A percentile compares a stretch with the other conserved stretches of the same genome.
phyloP scores from a whole-genome alignment of 2,329 filamentous ascomycete species.

The Aureobasidium melanogenum region DNA sequence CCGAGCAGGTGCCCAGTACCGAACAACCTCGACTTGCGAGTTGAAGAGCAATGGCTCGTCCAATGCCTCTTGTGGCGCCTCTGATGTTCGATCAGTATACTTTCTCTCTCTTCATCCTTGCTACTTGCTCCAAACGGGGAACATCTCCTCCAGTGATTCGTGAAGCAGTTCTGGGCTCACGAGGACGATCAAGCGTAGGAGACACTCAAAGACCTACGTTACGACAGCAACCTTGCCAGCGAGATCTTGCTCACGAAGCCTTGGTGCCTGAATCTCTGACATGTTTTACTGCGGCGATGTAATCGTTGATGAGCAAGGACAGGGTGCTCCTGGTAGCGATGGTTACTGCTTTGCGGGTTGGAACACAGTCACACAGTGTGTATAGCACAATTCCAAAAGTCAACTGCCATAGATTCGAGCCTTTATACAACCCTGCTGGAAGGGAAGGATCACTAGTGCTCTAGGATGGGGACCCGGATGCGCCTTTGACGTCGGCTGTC shows the following conservation, averaged over 20 bases:
- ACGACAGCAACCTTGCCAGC: slow-evolving; percentile 25
- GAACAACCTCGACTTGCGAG: slow-evolving; percentile 24
- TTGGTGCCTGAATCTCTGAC: not conserved
- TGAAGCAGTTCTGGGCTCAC: not conserved
- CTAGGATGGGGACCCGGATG: not conserved
- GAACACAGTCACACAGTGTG: too few species aligned
- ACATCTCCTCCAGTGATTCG: too few species aligned
- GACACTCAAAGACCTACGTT: slow-evolving; percentile 18
- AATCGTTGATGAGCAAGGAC: not conserved
- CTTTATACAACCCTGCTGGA: not conserved
- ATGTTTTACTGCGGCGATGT: not conserved
- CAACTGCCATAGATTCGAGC: not conserved
- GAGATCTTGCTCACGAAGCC: slow-evolving; percentile 20
- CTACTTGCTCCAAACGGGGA: too few species aligned
- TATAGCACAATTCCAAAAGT: not conserved
- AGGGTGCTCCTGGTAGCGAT: not conserved
- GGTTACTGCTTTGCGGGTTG: too few species aligned
- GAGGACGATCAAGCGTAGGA: too few species aligned
- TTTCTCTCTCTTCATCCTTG: not conserved
- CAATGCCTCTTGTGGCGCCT: slow-evolving; percentile 24
- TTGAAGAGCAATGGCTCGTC: slow-evolving; percentile 23
- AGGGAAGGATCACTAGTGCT: not conserved
- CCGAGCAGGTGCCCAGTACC: slow-evolving; percentile 25
- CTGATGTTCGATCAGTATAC: slow-evolving; percentile 9
- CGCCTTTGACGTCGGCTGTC: not conserved